Percentiles rank a stretch among this genome's conserved stretches.
These are phyloP conservation scores for Kwoniella pini DNA, from an alignment of 768 basidiomycete species.

Conservation along the genomic window DNA sequence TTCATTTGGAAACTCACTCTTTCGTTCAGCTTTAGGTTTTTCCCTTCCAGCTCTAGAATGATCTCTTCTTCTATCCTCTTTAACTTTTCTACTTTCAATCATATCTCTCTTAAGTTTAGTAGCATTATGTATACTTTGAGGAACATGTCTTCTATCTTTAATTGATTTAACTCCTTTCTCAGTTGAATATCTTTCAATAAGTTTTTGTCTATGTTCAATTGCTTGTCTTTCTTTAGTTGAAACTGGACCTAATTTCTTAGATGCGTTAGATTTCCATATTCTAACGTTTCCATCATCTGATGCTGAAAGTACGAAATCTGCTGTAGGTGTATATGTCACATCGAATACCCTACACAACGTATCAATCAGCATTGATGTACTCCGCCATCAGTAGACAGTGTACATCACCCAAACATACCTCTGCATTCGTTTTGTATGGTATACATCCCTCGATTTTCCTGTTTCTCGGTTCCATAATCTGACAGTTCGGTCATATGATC, in stretches of 20 bases:
- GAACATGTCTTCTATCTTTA: constrained; percentile 79
- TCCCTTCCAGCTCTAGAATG: constrained; percentile 81
- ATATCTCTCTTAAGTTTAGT: constrained; percentile 86
- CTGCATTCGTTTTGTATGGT: constrained; percentile 99
- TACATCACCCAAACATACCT: too few species aligned
- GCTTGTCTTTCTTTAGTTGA: constrained; percentile 86
- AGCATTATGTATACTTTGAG: constrained; percentile 87
- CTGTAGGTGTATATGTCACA: constrained; percentile 82
- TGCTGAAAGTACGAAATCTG: constrained; percentile 84
- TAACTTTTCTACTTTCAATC: constrained; percentile 83
- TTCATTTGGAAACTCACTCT: constrained; percentile 61
- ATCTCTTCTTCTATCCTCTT: constrained; percentile 87
- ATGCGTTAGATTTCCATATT: constrained; percentile 91
- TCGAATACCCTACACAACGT: constrained; percentile 70
- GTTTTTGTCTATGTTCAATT: constrained; percentile 86
- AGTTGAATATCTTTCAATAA: constrained; percentile 84
- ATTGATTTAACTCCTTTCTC: constrained; percentile 80
- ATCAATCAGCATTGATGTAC: constrained; percentile 21
- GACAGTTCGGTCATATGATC: constrained; percentile 93
- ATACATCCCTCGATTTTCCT: constrained; percentile 80
- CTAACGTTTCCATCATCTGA: constrained; percentile 95
- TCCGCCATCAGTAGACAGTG: too few species aligned
- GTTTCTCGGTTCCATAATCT: constrained; percentile 87
- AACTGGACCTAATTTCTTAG: constrained; percentile 86
- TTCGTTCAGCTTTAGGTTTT: constrained; percentile 89